Evolutionary conservation across 495 filamentous ascomycete species (phyloP), one percentile per base, ranked within the genome.

Genomic region (Polyplosphaeria fusca): DNA sequence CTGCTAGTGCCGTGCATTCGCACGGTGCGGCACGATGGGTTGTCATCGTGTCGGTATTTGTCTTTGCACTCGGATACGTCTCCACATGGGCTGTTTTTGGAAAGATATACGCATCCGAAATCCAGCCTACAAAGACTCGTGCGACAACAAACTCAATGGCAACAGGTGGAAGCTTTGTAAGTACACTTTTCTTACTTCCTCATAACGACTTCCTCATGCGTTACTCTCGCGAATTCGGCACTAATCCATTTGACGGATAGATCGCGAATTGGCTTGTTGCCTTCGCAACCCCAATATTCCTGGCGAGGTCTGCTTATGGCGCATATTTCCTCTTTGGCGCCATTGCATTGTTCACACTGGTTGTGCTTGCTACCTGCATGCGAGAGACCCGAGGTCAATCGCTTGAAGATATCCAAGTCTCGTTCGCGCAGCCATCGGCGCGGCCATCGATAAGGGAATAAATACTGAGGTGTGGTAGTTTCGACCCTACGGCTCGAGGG

Each of bases 321-420:
- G 76, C 78, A 0, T 86, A 86, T 61, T 86, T 86, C 46, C 64
- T 86, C 7, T 86, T 82, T 54, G 83, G 79, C 20, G 74, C 70
- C 39, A 30, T 63, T n/a, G 67, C 76, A 1, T 48, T 82, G 13
- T 52, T 76, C 23, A 81, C 81, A 0, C 74, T 76, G 0, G 30
- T 71, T 12, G 74, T 84, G 0, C 78, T 80, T 44, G 66, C 70
- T 3, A 28, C 76, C 0, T 80, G 70, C 41, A 86, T 86, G 81
- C 81, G 79, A 1, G 83, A 86, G 65, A 85, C 83, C 0, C 73
- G 77, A 41, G 81, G 81, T 0, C 67, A 71, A 11, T 75, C 74
- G 0, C 68, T 87, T 25, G 79, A 83, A 50, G 74, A 76, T 45
- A 84, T 86, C 56, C 76, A 84, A 35, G 74, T 74, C 12, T 77